These are phyloP conservation scores for Silene noctiflora DNA, from an alignment of 179 eudicot species.

Conservation along the genomic window DNA sequence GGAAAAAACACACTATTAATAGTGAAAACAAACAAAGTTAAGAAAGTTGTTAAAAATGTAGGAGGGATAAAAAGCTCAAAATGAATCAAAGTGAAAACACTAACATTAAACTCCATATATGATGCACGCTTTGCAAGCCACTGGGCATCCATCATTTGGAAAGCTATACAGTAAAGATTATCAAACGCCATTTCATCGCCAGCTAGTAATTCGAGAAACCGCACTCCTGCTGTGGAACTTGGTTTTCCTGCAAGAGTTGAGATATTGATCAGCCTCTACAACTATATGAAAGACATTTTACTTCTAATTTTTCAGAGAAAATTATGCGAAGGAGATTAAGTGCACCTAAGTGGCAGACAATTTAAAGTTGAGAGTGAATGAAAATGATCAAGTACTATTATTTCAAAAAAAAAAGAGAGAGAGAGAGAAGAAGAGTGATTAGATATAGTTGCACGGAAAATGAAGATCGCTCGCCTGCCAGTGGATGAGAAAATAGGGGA, in stretches of 20 bases:
- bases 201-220: constrained; percentile 67
- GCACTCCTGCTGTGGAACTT: constrained; percentile 50
- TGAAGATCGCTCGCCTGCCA: neutral
- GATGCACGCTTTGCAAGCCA: constrained; percentile 98
- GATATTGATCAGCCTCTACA: neutral
- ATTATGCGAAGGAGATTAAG: neutral
- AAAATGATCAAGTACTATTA: neutral
- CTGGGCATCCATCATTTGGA: constrained; percentile 90
- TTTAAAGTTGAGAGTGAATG: neutral
- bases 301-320: no score
- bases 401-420: neutral
- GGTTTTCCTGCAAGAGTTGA: constrained; percentile 62
- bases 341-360: neutral
- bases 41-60: no score
- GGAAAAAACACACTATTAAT: no score
- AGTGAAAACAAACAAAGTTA: no score
- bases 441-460: constrained; percentile 1
- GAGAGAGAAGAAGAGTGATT: neutral
- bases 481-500: neutral
- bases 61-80: neutral
- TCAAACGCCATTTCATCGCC: constrained; percentile 92
- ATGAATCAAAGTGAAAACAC: neutral
- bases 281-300: no score
- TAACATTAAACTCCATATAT: constrained; percentile 93
- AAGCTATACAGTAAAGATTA: constrained; percentile 79